phyloP scores from a whole-genome alignment of 768 basidiomycete genomes.

The Amanita rubescens region DNA sequence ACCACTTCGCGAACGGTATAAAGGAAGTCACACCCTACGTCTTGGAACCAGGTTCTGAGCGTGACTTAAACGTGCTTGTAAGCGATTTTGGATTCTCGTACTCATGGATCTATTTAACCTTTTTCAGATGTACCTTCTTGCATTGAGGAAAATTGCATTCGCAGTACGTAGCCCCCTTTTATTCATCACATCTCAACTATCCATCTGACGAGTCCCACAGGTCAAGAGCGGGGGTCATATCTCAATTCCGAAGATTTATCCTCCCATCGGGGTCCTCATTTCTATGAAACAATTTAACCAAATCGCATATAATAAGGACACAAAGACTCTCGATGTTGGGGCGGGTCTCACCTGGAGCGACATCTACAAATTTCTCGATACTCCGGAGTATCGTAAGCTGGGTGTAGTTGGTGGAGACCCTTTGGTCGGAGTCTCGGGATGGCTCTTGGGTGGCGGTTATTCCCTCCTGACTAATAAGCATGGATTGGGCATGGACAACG shows the following conservation, averaged over 20 bases:
- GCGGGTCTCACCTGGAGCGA: neutral
- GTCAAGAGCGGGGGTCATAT: neutral
- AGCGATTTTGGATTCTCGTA: neutral
- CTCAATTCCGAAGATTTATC: neutral
- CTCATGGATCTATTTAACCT: neutral
- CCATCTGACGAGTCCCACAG: neutral
- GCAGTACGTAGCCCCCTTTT: neutral
- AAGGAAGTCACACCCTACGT: neutral
- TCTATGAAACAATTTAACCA: neutral
- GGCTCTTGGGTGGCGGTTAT: constrained; percentile 27
- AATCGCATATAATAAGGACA: neutral
- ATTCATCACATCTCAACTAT: neutral
- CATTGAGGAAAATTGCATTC: neutral
- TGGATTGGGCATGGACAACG: constrained; percentile 27
- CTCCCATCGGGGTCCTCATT: neutral
- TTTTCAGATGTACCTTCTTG: neutral
- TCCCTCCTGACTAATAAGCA: constrained; percentile 24
- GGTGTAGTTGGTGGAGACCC: constrained; percentile 1
- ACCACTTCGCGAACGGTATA: neutral
- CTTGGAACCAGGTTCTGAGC: neutral
- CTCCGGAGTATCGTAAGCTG: neutral
- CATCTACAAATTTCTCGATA: neutral
- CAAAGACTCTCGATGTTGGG: neutral
- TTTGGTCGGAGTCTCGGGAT: constrained; percentile 23
- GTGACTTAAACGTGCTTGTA: neutral